Evolutionary conservation across 805 yeast species (phyloP).

Genomic region (Ogataea pini): DNA sequence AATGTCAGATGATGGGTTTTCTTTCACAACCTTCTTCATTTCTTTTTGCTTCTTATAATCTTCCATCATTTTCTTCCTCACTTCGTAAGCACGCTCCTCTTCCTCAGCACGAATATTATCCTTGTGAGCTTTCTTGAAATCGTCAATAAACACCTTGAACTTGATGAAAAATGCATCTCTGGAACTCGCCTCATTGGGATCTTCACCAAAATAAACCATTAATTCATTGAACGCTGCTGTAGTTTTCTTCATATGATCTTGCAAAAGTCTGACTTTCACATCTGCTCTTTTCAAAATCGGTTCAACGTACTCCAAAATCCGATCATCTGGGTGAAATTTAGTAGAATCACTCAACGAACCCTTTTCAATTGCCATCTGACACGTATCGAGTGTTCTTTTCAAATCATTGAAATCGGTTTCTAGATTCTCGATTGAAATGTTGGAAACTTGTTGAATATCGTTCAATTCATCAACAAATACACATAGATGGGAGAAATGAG

Average conservation of each 20-base stretch:
- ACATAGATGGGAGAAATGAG: conserved; percentile 63
- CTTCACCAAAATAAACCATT: conserved; percentile 75
- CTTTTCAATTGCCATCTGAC: conserved; percentile 52
- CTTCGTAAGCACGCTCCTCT: conserved; percentile 63
- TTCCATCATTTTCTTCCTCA: conserved; percentile 58
- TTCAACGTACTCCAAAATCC: conserved; percentile 52
- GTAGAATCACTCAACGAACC: conserved; percentile 67
- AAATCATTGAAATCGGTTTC: conserved; percentile 60
- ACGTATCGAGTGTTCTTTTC: conserved; percentile 48
- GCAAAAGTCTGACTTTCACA: conserved; percentile 47
- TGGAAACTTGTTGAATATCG: conserved; percentile 54
- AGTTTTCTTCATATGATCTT: conserved; percentile 52
- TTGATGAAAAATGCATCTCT: conserved; percentile 62
- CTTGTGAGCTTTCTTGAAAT: conserved; percentile 62
- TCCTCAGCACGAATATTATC: conserved; percentile 72
- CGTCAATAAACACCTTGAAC: conserved; percentile 58
- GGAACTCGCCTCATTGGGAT: conserved; percentile 50
- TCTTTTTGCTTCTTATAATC: conserved; percentile 26
- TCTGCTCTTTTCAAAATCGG: conserved; percentile 39
- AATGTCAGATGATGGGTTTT: background rate
- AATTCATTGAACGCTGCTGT: conserved; percentile 54
- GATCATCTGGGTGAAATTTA: conserved; percentile 67
- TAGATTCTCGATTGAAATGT: conserved; percentile 62
- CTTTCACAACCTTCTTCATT: background rate
- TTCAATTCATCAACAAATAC: conserved; percentile 61